Evolutionary conservation across 371 early-diverging fungal genomes (phyloP).

Genomic region (Rhizopus delemar): DNA sequence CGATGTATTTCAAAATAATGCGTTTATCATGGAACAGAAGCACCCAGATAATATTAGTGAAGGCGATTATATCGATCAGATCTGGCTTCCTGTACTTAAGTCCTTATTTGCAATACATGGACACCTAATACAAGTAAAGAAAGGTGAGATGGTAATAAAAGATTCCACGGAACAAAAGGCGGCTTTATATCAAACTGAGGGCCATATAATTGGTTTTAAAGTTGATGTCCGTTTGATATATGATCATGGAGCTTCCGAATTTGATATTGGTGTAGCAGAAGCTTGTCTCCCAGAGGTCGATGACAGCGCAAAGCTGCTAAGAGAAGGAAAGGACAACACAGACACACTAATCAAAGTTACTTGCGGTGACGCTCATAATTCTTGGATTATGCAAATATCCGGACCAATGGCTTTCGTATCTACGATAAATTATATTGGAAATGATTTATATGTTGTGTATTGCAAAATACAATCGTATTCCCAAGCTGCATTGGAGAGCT

Average conservation of each 20-base stretch:
- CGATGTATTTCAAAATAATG: not conserved
- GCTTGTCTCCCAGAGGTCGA: constrained; percentile 9
- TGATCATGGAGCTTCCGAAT: constrained; percentile 4
- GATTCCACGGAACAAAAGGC: constrained; percentile 2
- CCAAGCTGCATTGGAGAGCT: constrained; percentile 11
- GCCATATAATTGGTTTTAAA: constrained; percentile 3
- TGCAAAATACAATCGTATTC: constrained; percentile 1
- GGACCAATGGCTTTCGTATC: constrained; percentile 2
- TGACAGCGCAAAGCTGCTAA: not conserved
- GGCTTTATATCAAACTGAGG: not conserved
- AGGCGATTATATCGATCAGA: constrained; percentile 1
- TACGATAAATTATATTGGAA: too few species aligned
- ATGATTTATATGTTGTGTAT: too few species aligned
- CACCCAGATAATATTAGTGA: constrained; percentile 7
- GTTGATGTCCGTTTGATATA: constrained; percentile 6
- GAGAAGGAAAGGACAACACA: constrained; percentile 10
- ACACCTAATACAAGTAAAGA: constrained; percentile 2
- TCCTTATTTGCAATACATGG: constrained; percentile 6
- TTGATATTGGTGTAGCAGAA: constrained; percentile 13
- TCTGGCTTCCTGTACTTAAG: constrained; percentile 11
- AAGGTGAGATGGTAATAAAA: not conserved
- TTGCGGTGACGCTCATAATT: not conserved
- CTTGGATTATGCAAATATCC: constrained; percentile 11
- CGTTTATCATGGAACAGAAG: not conserved
- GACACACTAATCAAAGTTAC: too few species aligned